Conservation (phyloP, 2,329 filamentous ascomycete genomes). For the Nectriaceae sp. region DNA sequence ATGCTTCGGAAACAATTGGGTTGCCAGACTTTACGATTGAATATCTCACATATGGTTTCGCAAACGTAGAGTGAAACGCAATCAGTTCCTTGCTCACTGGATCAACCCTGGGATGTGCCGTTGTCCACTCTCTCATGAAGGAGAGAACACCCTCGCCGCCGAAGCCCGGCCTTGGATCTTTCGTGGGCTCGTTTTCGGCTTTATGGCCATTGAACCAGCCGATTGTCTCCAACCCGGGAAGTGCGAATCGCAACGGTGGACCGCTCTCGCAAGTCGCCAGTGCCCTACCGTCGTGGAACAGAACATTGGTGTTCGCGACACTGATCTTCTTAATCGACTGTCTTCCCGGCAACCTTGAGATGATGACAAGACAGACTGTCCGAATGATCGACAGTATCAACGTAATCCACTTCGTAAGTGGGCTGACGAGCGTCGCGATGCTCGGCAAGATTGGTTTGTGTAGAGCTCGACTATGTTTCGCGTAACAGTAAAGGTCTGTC, state of each 20-base stretch:
- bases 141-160: slow-evolving; percentile 57
- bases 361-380: slow-evolving; percentile 42
- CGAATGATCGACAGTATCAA: slow-evolving; percentile 8
- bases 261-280: slow-evolving; percentile 72
- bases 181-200: slow-evolving; percentile 51
- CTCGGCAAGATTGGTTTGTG: slow-evolving; percentile 63
- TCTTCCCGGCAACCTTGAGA: slow-evolving; percentile 15
- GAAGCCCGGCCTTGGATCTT: slow-evolving; percentile 40
- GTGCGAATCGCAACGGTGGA: slow-evolving; percentile 64
- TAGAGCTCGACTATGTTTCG: slow-evolving; percentile 48
- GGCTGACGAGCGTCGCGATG: slow-evolving; percentile 66
- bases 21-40: slow-evolving; percentile 42
- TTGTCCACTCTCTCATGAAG: slow-evolving; percentile 72
- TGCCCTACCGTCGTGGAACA: slow-evolving; percentile 69
- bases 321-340: slow-evolving; percentile 68
- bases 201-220: slow-evolving; percentile 67
- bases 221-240: slow-evolving; percentile 66
- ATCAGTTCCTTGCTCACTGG: slow-evolving; percentile 65
- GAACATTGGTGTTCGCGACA: slow-evolving; percentile 67
- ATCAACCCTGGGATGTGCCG: slow-evolving; percentile 69
- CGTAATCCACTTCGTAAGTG: slow-evolving; percentile 30
- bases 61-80: slow-evolving; percentile 67
- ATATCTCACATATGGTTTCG: slow-evolving; percentile 67
- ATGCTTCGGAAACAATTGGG: no score
- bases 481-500: slow-evolving; percentile 62